A percentile compares a stretch with the other conserved stretches of the same genome.
Evolutionary conservation across 805 yeast genomes (phyloP).

Genomic region (Yamadazyma nakazawae): DNA sequence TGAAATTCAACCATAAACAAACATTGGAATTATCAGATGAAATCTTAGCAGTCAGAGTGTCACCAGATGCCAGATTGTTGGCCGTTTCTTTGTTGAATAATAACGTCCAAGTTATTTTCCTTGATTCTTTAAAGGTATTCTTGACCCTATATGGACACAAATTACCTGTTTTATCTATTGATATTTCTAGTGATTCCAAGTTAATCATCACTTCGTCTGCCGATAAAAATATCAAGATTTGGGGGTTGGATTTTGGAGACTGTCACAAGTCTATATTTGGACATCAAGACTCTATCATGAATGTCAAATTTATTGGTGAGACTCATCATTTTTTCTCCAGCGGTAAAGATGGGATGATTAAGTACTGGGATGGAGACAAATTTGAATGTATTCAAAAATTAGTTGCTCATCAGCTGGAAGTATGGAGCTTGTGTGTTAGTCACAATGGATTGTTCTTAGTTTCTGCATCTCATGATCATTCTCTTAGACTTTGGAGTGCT

Average conservation of each 20-base stretch:
- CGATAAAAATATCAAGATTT: conserved; percentile 92
- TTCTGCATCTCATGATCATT: conserved; percentile 88
- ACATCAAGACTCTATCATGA: conserved; percentile 94
- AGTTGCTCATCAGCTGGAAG: conserved; percentile 82
- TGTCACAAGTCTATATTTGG: conserved; percentile 96
- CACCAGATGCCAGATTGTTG: conserved; percentile 72
- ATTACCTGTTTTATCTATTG: conserved; percentile 89
- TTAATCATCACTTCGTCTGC: conserved; percentile 90
- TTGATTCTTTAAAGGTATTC: conserved; percentile 83
- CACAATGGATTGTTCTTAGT: conserved; percentile 67
- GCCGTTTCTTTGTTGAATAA: conserved; percentile 87
- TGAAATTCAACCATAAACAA: conserved; percentile 69
- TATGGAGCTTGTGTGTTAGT: conserved; percentile 87
- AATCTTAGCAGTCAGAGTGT: conserved; percentile 70
- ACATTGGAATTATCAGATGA: conserved; percentile 87
- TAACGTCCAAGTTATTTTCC: conserved; percentile 91
- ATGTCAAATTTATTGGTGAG: conserved; percentile 78
- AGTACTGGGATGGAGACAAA: conserved; percentile 98
- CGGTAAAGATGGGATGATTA: conserved; percentile 83
- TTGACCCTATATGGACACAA: conserved; percentile 93
- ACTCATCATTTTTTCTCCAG: conserved; percentile 86
- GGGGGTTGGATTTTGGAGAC: conserved; percentile 99
- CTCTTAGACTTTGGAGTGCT: conserved; percentile 89
- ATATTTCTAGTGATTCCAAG: conserved; percentile 86
- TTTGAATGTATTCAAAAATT: conserved; percentile 90